A percentile compares a stretch with the other conserved stretches of the same genome.
These are phyloP conservation scores for Ricinus communis DNA, from an alignment of 345 rosid species.

Conservation along the genomic window DNA sequence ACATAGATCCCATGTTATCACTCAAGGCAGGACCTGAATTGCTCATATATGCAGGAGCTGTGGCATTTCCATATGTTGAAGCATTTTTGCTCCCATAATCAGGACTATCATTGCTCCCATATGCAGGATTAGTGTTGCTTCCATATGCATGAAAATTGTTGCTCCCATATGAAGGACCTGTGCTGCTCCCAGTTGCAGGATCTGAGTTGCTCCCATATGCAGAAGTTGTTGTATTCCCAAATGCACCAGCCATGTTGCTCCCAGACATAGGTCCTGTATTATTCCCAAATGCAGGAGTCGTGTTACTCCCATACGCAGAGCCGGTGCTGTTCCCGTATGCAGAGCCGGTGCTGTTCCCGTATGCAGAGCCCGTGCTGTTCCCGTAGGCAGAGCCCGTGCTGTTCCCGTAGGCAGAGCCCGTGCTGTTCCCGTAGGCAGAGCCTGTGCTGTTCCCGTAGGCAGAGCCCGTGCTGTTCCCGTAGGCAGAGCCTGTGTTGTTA, in stretches of 20 bases:
- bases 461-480: neutral
- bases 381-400: neutral
- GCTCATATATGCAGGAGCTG: constrained; percentile 3
- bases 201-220: neutral
- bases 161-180: neutral
- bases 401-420: neutral
- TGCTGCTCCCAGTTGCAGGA: neutral
- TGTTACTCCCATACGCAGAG: neutral
- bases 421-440: neutral
- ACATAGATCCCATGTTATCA: neutral
- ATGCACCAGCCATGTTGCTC: neutral
- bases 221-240: neutral
- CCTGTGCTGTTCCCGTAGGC: neutral
- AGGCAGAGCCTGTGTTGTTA: neutral
- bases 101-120: neutral
- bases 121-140: neutral
- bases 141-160: neutral
- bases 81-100: neutral
- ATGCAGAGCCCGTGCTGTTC: neutral
- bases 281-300: neutral
- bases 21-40: neutral
- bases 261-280: constrained; percentile 10
- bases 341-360: neutral
- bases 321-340: too few relatives aligned
- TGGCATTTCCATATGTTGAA: neutral